These are phyloP conservation scores for Salix exigua DNA, from an alignment of 345 rosid species.

Conservation along the genomic window DNA sequence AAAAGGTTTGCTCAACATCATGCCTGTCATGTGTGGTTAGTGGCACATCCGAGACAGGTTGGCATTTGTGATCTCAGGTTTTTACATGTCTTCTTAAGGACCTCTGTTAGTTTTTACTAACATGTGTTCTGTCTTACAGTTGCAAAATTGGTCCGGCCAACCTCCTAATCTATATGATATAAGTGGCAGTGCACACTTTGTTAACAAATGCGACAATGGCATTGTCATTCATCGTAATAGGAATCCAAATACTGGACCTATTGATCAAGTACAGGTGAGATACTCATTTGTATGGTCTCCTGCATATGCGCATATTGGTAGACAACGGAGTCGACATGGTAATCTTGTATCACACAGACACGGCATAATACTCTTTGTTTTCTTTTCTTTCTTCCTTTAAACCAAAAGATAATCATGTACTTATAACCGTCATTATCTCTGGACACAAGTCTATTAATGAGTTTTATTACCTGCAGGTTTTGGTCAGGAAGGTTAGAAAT, in stretches of 20 bases:
- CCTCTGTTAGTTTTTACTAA: background rate
- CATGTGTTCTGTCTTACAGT: conserved; percentile 35
- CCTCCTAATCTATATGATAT: conserved; percentile 93
- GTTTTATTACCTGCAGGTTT: conserved; percentile 47
- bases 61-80: background rate
- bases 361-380: background rate
- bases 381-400: background rate
- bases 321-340: background rate
- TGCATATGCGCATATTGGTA: background rate
- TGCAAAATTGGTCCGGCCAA: conserved; percentile 76
- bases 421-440: background rate
- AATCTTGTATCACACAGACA: background rate
- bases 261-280: conserved; percentile 87
- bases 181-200: conserved; percentile 97
- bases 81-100: background rate
- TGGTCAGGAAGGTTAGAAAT: conserved; percentile 90
- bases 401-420: background rate
- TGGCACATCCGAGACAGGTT: conserved; percentile 98
- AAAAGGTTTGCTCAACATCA: conserved; percentile 94
- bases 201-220: conserved; percentile 96
- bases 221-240: conserved; percentile 89
- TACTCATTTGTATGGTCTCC: background rate
- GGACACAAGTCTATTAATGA: background rate
- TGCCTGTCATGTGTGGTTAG: conserved; percentile 95
- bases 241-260: conserved; percentile 70